phyloP scores from a whole-genome alignment of 2,329 filamentous ascomycete genomes.

The Penicillium sclerotigenum region DNA sequence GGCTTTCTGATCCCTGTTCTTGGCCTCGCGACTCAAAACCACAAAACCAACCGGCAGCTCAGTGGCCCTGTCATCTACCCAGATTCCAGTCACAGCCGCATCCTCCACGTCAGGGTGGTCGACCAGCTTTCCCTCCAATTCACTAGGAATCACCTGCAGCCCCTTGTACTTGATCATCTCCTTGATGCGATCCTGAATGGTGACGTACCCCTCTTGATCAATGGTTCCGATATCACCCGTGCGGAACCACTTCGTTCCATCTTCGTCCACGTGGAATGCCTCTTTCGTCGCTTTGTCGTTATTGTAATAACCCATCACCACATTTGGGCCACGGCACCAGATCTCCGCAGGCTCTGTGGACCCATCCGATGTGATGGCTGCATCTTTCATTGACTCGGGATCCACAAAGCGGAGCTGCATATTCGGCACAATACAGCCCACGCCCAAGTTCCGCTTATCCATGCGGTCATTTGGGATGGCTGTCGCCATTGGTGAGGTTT shows the following conservation, averaged over 20 bases:
- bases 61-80: slow-evolving; percentile 21
- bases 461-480: slow-evolving; percentile 18
- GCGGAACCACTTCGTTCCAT: slow-evolving; percentile 21
- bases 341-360: slow-evolving; percentile 18
- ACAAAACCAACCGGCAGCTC: slow-evolving; percentile 23
- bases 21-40: slow-evolving; percentile 13
- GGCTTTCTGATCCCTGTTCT: slow-evolving; percentile 4
- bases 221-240: slow-evolving; percentile 22
- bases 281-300: slow-evolving; percentile 17
- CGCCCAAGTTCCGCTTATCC: slow-evolving; percentile 17
- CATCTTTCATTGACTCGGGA: slow-evolving; percentile 19
- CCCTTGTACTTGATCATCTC: slow-evolving; percentile 28
- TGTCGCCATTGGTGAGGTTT: slow-evolving; percentile 20
- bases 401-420: slow-evolving; percentile 25
- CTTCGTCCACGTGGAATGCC: slow-evolving; percentile 16
- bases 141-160: slow-evolving; percentile 23
- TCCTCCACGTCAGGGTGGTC: slow-evolving; percentile 23
- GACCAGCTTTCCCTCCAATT: slow-evolving; percentile 21
- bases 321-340: slow-evolving; percentile 23
- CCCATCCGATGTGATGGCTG: slow-evolving; percentile 8
- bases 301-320: slow-evolving; percentile 19
- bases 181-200: slow-evolving; percentile 24
- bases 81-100: slow-evolving; percentile 20
- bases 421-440: slow-evolving; percentile 18
- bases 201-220: slow-evolving; percentile 17